Evolutionary conservation across 768 basidiomycete species (phyloP).

Genomic region (Pulveroboletus frians): DNA sequence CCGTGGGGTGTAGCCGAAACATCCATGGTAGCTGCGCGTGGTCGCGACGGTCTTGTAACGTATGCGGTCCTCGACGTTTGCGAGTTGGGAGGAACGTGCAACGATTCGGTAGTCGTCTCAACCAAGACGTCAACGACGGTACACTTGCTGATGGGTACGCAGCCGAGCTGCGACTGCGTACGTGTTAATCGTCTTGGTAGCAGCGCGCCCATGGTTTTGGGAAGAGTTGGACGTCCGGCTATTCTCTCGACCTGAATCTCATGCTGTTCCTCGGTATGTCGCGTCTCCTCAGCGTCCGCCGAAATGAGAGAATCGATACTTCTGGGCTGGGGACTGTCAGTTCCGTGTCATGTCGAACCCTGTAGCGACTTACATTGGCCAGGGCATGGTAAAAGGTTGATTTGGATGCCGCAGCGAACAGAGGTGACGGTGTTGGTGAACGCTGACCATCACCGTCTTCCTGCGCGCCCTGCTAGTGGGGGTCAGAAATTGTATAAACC

Average conservation of each 20-base stretch:
- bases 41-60: constrained; percentile 27
- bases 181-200: constrained; percentile 45
- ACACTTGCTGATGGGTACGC: constrained; percentile 27
- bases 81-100: constrained; percentile 1
- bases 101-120: constrained; percentile 33
- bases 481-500: constrained; percentile 1
- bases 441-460: constrained; percentile 19
- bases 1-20: constrained; percentile 19
- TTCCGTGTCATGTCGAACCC: constrained; percentile 8
- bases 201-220: constrained; percentile 38
- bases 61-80: constrained; percentile 19
- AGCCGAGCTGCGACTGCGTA: constrained; percentile 36
- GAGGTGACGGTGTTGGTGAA: constrained; percentile 27
- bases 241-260: constrained; percentile 49
- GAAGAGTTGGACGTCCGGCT: constrained; percentile 38
- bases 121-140: constrained; percentile 46
- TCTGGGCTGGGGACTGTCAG: constrained; percentile 33
- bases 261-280: constrained; percentile 40
- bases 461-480: constrained; percentile 18
- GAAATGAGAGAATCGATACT: constrained; percentile 44
- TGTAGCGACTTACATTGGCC: constrained; percentile 33
- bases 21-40: constrained; percentile 34
- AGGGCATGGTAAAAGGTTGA: constrained; percentile 46
- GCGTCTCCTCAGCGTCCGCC: constrained; percentile 29
- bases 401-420: constrained; percentile 39